phyloP scores from a whole-genome alignment of 371 early-diverging fungal genomes.

The Rhizomucor miehei region DNA sequence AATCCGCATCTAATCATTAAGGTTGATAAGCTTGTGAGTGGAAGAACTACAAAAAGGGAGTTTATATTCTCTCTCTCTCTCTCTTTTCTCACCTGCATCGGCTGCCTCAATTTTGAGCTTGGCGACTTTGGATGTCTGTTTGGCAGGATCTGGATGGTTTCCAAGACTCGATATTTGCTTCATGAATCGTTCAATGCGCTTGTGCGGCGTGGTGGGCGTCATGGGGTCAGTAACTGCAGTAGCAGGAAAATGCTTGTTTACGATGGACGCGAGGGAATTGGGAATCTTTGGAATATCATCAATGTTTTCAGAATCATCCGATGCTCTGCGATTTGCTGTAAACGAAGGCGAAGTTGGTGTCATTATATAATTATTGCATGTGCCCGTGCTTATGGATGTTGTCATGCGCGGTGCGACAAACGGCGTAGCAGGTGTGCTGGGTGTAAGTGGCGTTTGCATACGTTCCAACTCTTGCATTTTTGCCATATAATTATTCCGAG shows the following conservation, averaged over 20 bases:
- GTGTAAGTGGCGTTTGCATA: not conserved
- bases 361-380: too few species aligned
- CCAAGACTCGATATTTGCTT: constrained; percentile 11
- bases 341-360: not conserved
- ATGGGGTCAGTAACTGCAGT: constrained; percentile 13
- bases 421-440: not conserved
- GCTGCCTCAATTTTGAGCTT: constrained; percentile 19
- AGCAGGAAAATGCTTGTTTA: not conserved
- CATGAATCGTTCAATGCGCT: constrained; percentile 21
- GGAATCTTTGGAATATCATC: not conserved
- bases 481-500: constrained; percentile 1
- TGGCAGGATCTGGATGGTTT: constrained; percentile 12
- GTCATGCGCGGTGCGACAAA: not conserved
- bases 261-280: not conserved
- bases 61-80: too few species aligned
- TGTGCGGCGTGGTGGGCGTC: constrained; percentile 15
- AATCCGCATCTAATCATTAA: constrained; percentile 11
- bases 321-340: not conserved
- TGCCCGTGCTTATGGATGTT: not conserved
- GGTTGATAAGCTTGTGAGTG: not conserved
- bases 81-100: constrained; percentile 12
- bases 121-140: constrained; percentile 11
- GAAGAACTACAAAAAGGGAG: not conserved
- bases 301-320: not conserved
- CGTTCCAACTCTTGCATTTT: constrained; percentile 3